Evolutionary conservation across 176 grass and related monocot species (phyloP).

Genomic region (Paspalum vaginatum): DNA sequence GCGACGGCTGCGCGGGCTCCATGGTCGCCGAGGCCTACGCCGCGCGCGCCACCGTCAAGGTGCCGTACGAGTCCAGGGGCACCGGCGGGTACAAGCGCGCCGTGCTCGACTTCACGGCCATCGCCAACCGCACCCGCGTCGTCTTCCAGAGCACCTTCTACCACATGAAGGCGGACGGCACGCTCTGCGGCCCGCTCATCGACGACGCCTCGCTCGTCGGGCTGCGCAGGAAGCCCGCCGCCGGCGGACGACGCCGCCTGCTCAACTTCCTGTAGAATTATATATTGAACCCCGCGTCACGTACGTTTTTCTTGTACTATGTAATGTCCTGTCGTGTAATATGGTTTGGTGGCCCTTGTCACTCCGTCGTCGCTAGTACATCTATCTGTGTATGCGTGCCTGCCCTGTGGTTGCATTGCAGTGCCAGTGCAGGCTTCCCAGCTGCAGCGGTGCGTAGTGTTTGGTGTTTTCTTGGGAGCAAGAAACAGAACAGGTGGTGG

Average conservation of each 20-base stretch:
- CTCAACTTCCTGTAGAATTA: conserved; percentile 2
- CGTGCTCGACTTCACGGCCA: conserved; percentile 70
- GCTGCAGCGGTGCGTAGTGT: too few relatives aligned
- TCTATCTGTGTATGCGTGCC: too few relatives aligned
- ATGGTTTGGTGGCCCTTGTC: too few relatives aligned
- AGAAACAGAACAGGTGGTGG: too few relatives aligned
- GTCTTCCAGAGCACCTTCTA: conserved; percentile 89
- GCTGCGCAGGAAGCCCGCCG: conserved; percentile 42
- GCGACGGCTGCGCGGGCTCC: conserved; percentile 59
- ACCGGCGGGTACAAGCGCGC: conserved; percentile 70
- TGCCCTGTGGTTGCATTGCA: too few relatives aligned
- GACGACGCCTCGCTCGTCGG: conserved; percentile 70
- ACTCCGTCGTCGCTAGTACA: too few relatives aligned
- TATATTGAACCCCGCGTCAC: too few relatives aligned
- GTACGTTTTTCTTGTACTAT: too few relatives aligned
- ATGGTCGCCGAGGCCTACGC: conserved; percentile 87
- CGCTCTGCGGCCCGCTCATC: conserved; percentile 77
- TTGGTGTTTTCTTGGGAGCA: too few relatives aligned
- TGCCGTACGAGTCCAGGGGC: conserved; percentile 79
- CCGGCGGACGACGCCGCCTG: conserved; percentile 37
- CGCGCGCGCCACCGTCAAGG: conserved; percentile 47
- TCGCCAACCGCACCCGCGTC: conserved; percentile 49
- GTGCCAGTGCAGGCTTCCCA: too few relatives aligned
- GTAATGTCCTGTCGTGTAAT: too few relatives aligned
- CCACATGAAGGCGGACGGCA: conserved; percentile 80